Percentiles rank a stretch among this genome's conserved stretches.
These are phyloP conservation scores for Cryphonectria parasitica DNA, from an alignment of 2,329 filamentous ascomycete genomes.

Conservation along the genomic window DNA sequence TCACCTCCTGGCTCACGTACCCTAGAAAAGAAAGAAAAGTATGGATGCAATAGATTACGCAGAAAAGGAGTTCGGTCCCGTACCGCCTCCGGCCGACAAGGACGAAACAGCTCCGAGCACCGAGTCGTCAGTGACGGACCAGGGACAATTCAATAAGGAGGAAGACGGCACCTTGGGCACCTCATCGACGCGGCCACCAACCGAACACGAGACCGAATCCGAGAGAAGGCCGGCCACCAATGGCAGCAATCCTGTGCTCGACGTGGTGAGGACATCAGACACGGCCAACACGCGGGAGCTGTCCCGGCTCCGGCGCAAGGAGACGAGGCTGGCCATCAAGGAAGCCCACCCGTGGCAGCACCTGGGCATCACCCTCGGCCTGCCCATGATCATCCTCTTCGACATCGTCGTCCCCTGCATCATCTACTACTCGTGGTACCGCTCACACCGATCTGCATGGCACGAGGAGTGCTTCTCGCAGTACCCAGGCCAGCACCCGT, in stretches of 20 bases:
- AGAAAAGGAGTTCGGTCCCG: slow-evolving; percentile 5
- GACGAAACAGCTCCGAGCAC: slow-evolving; percentile 1
- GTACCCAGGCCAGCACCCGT: slow-evolving; percentile 6
- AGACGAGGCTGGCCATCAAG: slow-evolving; percentile 19
- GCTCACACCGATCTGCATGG: slow-evolving; percentile 2
- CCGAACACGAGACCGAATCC: slow-evolving; percentile 4
- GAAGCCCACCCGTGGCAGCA: slow-evolving; percentile 26
- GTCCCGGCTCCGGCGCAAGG: slow-evolving; percentile 13
- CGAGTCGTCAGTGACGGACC: not conserved
- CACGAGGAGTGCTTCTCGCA: not conserved
- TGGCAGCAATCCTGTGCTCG: not conserved
- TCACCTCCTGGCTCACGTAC: too few species aligned
- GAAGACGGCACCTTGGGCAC: slow-evolving; percentile 2
- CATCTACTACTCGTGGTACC: slow-evolving; percentile 29
- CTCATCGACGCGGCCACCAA: not conserved
- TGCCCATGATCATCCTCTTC: slow-evolving; percentile 28
- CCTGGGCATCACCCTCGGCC: slow-evolving; percentile 25
- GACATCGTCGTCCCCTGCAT: slow-evolving; percentile 29
- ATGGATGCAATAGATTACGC: slow-evolving; percentile 8
- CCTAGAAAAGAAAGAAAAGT: not conserved
- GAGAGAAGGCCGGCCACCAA: not conserved
- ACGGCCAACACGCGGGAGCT: slow-evolving; percentile 1
- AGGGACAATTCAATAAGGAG: not conserved
- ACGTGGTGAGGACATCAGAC: not conserved
- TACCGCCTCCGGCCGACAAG: not conserved